Percentiles rank a stretch among this genome's conserved stretches.
Evolutionary conservation across 2,329 filamentous ascomycete species (phyloP).

Genomic region (Penicillium expansum): DNA sequence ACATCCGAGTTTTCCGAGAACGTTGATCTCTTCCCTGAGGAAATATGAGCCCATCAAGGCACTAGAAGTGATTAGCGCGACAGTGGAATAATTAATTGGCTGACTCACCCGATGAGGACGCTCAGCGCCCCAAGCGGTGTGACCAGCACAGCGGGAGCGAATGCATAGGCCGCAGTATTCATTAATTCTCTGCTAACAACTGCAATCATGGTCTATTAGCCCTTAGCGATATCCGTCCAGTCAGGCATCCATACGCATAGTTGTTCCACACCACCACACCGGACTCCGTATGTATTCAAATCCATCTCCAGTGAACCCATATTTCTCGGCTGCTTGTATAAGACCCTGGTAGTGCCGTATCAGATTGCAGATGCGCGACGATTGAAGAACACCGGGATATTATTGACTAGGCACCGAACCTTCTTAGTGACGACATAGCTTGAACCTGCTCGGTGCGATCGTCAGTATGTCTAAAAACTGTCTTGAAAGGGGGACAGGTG

Average conservation of each 20-base stretch:
- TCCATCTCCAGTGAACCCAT: constrained; percentile 95
- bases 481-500: not conserved
- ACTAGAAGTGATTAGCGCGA: constrained; percentile 42
- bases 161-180: constrained; percentile 97
- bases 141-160: constrained; percentile 94
- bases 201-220: constrained; percentile 37
- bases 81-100: not conserved
- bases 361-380: constrained; percentile 9
- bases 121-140: constrained; percentile 91
- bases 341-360: constrained; percentile 63
- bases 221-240: constrained; percentile 21
- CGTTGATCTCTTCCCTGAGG: constrained; percentile 83
- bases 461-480: not conserved
- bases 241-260: constrained; percentile 60
- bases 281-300: constrained; percentile 83
- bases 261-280: constrained; percentile 92
- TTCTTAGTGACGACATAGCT: not conserved
- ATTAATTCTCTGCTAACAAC: constrained; percentile 91
- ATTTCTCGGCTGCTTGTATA: constrained; percentile 81
- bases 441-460: not conserved
- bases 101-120: constrained; percentile 73
- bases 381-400: not conserved
- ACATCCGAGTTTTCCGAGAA: constrained; percentile 87
- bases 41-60: constrained; percentile 97
- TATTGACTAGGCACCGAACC: not conserved